Evolutionary conservation across 176 grass and related monocot genomes (phyloP).

Genomic region (Oryza meridionalis): DNA sequence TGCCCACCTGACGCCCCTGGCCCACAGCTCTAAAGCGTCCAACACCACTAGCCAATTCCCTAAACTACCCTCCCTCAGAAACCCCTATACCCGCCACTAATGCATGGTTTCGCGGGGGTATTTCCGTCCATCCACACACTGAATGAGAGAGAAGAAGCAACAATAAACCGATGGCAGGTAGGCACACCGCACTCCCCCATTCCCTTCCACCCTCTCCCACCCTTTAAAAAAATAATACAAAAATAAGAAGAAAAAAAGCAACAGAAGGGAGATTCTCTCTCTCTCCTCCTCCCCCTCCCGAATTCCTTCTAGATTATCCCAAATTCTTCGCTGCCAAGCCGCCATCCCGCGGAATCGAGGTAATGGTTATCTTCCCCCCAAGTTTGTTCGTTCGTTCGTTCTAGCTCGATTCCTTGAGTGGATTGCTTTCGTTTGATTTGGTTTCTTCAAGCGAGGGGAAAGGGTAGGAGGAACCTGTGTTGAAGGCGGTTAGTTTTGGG

Average conservation of each 20-base stretch:
- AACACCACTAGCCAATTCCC: background rate
- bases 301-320: background rate
- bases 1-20: background rate
- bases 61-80: background rate
- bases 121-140: background rate
- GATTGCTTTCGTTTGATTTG: background rate
- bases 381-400: background rate
- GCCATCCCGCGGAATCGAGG: conserved; percentile 16
- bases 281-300: background rate
- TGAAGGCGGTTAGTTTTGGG: background rate
- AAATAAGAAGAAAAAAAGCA: background rate
- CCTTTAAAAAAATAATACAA: background rate
- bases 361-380: background rate
- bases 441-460: conserved; percentile 1
- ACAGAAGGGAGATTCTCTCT: background rate
- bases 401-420: background rate
- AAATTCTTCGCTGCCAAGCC: background rate
- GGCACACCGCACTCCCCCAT: background rate
- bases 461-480: background rate
- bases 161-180: background rate
- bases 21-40: background rate
- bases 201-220: background rate
- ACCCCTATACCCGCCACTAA: fast-evolving
- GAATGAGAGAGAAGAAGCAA: background rate
- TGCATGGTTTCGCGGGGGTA: background rate